Percentiles rank a stretch among this genome's conserved stretches.
phyloP scores from a whole-genome alignment of 202 grass and related monocot genomes.

The Zizania palustris region DNA sequence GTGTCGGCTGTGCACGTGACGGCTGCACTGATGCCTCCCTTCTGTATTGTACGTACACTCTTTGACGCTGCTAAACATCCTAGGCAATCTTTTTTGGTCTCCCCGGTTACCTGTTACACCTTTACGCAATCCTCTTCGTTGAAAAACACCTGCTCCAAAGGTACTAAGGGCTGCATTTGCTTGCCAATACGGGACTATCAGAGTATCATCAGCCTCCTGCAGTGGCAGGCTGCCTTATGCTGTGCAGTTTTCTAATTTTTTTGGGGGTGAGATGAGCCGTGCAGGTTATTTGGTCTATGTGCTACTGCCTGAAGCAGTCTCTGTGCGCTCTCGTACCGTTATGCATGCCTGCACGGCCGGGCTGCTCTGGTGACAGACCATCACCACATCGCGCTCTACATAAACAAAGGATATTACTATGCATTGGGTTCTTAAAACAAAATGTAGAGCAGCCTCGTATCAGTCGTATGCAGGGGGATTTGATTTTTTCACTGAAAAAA shows the following conservation, averaged over 20 bases:
- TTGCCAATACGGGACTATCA: too few relatives aligned
- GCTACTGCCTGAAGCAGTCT: too few relatives aligned
- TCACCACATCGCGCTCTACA: not conserved
- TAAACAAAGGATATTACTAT: not conserved
- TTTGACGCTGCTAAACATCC: not conserved
- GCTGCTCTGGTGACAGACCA: not conserved
- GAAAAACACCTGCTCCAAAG: not conserved
- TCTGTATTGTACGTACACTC: not conserved
- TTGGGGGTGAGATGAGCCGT: not conserved
- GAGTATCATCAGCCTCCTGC: too few relatives aligned
- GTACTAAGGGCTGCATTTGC: too few relatives aligned
- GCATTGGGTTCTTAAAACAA: too few relatives aligned
- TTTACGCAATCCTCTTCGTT: not conserved
- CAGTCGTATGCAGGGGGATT: too few relatives aligned
- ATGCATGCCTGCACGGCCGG: not conserved
- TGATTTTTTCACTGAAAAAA: too few relatives aligned
- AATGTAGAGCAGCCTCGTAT: too few relatives aligned
- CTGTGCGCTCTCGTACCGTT: not conserved
- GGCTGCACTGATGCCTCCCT: not conserved
- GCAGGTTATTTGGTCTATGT: not conserved
- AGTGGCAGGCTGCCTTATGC: not conserved
- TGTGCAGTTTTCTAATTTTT: too few relatives aligned
- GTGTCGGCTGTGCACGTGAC: not conserved
- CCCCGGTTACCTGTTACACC: not conserved
- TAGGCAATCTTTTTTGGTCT: constrained; percentile 10